These are phyloP conservation scores for Tuber borchii DNA, from an alignment of 495 filamentous ascomycete species.

Conservation along the genomic window DNA sequence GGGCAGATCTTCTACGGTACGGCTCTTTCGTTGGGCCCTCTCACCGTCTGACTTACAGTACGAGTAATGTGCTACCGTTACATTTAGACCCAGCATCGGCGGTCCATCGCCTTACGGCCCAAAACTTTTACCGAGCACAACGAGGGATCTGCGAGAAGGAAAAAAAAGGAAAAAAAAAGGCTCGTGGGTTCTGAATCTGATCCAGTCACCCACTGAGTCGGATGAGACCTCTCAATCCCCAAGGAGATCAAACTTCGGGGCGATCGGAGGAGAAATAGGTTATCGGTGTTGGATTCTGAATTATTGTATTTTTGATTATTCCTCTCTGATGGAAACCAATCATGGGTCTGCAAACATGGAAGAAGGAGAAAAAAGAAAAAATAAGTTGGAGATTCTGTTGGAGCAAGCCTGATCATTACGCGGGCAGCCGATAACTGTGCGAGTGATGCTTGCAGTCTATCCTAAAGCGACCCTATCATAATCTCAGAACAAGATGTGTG, in stretches of 20 bases:
- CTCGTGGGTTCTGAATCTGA: neutral
- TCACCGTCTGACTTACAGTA: neutral
- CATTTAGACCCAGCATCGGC: neutral
- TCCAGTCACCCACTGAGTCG: constrained; percentile 3
- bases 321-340: neutral
- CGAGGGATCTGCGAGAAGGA: neutral
- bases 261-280: neutral
- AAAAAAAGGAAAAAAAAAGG: neutral
- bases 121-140: neutral
- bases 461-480: neutral
- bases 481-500: neutral
- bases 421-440: neutral
- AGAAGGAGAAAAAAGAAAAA: neutral
- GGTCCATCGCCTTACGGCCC: neutral
- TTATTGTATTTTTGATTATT: neutral
- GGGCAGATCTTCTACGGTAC: neutral
- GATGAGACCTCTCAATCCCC: neutral
- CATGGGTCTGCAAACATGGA: neutral
- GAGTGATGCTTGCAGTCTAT: neutral
- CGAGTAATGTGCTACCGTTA: neutral
- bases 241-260: neutral
- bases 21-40: neutral
- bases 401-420: neutral
- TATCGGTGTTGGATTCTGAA: neutral
- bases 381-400: neutral